Evolutionary conservation across 352 stramenopile genomes (phyloP), one percentile per base, ranked within the genome.

Genomic region (Globisporangium lucens): DNA sequence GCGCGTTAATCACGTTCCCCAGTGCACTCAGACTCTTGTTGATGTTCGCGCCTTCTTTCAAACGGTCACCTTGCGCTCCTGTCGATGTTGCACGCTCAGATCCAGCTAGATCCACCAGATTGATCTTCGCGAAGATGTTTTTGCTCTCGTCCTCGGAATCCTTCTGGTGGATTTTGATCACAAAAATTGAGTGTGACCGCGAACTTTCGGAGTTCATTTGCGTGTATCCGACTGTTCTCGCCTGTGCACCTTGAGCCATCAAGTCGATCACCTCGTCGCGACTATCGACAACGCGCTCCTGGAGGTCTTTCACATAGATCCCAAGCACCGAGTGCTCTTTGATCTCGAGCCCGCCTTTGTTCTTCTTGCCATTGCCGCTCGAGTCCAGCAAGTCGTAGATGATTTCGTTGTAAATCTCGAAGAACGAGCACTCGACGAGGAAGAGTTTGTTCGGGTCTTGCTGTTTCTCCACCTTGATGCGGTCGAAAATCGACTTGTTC

Each of bases 351-450:
- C 90, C 89, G 38, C 84, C 85, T 69, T 94, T 92, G 70, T 85
- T 90, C 35, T 96, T 94, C 79, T 96, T 97, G 51, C 75, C 67
- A 58, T 93, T 91, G n/a, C 83, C 82, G 35, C 75, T 96, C 10
- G 90, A 87, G 63, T 97, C 83, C 9, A 99, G 80, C 53, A 98
- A 75, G 71, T 99, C 95, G 68, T 96, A 98, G 63, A 98, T 97
- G 55, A 94, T 94, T 75, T 98, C 95, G 66, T 98, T 98, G 79
- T 98, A 98, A 56, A 99, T 98, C 70, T 99, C 95, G 66, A 98
- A 94, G 77, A 97, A 98, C 15, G 92, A 98, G 41, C 86, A 96
- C 62, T 95, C 88, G 24, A 98, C 86, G 8, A 98, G 74, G 68
- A 95, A 98, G 47, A 85, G 75, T 27, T 91, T 97, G 61, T 90